Conservation (phyloP, 257 asterid species). For the Paulownia fortunei region DNA sequence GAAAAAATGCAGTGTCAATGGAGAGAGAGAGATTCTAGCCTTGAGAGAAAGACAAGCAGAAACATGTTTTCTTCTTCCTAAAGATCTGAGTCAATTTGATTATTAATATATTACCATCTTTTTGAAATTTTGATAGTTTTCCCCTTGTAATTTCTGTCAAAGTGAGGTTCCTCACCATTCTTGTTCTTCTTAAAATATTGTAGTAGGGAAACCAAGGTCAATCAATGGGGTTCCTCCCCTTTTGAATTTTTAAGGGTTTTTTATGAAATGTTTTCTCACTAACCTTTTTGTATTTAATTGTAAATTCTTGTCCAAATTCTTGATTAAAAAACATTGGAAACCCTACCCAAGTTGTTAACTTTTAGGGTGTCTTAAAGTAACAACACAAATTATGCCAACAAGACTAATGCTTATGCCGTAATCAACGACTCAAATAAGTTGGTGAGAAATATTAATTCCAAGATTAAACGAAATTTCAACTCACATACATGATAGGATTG, state of each 20-base stretch:
- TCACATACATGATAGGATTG: slow-evolving; percentile 29
- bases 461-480: slow-evolving; percentile 25
- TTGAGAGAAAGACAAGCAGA: slow-evolving; percentile 80
- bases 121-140: slow-evolving; percentile 56
- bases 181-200: slow-evolving; percentile 31
- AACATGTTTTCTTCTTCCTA: slow-evolving; percentile 57
- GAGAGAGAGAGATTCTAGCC: slow-evolving; percentile 63
- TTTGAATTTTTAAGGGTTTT: slow-evolving; percentile 34
- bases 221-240: slow-evolving; percentile 50
- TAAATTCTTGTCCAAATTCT: slow-evolving; percentile 13
- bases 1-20: slow-evolving; percentile 55
- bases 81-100: slow-evolving; percentile 61
- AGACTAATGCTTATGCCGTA: slow-evolving; percentile 41
- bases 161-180: slow-evolving; percentile 42
- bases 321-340: not conserved
- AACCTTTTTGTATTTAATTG: slow-evolving; percentile 31
- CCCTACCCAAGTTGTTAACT: slow-evolving; percentile 38
- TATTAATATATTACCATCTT: slow-evolving; percentile 41
- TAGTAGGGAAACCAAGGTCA: slow-evolving; percentile 65
- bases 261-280: slow-evolving; percentile 11
- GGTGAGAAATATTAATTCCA: slow-evolving; percentile 29
- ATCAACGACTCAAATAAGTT: slow-evolving; percentile 43
- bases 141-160: slow-evolving; percentile 58
- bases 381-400: slow-evolving; percentile 36
- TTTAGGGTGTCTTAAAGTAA: slow-evolving; percentile 45